Conservation (phyloP, 805 yeast species). For the Yamadazyma philogaea region DNA sequence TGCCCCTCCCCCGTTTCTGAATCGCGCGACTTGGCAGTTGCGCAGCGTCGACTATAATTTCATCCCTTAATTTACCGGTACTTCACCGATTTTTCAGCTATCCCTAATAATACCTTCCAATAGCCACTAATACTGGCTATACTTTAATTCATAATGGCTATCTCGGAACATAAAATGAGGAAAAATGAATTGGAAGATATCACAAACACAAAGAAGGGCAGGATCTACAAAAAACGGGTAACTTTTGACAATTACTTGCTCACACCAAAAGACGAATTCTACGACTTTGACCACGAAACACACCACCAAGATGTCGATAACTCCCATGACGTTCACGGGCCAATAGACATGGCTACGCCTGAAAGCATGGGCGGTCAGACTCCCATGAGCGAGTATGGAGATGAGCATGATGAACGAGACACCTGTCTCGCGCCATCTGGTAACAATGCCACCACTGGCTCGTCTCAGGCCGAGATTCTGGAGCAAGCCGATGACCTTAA, state of each 20-base stretch:
- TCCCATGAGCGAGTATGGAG: conserved; percentile 1
- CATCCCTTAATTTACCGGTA: conserved; percentile 9
- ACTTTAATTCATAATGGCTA: conserved; percentile 11
- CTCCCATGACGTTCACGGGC: background rate
- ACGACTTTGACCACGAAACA: conserved; percentile 9
- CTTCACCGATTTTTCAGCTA: background rate
- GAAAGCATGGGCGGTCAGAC: conserved; percentile 1
- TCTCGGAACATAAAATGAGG: conserved; percentile 20
- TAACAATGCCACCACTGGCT: background rate
- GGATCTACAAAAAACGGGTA: conserved; percentile 10
- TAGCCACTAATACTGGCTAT: background rate
- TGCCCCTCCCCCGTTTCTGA: background rate
- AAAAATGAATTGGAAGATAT: conserved; percentile 38
- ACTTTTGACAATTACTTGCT: conserved; percentile 28
- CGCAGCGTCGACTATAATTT: conserved; percentile 10
- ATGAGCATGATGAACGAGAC: background rate
- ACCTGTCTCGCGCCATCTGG: background rate
- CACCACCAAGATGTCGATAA: background rate
- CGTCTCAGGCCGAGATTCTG: background rate
- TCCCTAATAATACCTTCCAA: background rate
- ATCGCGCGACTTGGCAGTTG: background rate
- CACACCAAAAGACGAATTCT: conserved; percentile 43
- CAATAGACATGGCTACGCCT: conserved; percentile 1
- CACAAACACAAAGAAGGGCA: conserved; percentile 25
- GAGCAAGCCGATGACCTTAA: conserved; percentile 3